phyloP scores from a whole-genome alignment of 768 basidiomycete species.

The Tulasnella sp. region DNA sequence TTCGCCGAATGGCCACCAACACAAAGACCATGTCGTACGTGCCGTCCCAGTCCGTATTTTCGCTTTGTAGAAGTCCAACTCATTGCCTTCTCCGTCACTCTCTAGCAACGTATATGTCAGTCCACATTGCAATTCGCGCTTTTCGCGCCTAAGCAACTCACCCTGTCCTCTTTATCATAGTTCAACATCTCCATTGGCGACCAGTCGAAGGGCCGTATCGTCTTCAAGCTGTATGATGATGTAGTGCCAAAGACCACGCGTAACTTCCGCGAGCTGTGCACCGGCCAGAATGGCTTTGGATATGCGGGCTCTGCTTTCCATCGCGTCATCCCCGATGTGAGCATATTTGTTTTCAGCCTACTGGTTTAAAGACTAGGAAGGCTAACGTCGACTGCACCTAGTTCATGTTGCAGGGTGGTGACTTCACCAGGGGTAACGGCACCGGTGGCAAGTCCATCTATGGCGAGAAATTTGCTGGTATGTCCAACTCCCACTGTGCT shows the following conservation, averaged over 20 bases:
- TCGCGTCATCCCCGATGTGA: slow-evolving; percentile 34
- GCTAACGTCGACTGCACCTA: slow-evolving; percentile 20
- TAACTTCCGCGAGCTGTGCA: slow-evolving; percentile 75
- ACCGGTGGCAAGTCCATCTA: slow-evolving; percentile 37
- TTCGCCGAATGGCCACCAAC: slow-evolving; percentile 9
- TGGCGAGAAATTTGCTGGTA: slow-evolving; percentile 33
- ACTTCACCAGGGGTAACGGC: slow-evolving; percentile 34
- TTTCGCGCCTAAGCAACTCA: not conserved
- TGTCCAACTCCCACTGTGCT: not conserved
- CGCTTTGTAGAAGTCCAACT: not conserved
- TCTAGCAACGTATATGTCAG: not conserved
- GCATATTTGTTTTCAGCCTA: not conserved
- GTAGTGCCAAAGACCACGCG: slow-evolving; percentile 62
- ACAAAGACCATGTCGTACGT: slow-evolving; percentile 10
- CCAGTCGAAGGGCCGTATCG: slow-evolving; percentile 41
- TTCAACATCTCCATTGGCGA: slow-evolving; percentile 37
- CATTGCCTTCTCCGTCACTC: not conserved
- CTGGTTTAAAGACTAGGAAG: not conserved
- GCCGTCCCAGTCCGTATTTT: not conserved
- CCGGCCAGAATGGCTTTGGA: slow-evolving; percentile 34
- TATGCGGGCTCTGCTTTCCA: slow-evolving; percentile 35
- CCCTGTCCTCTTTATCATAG: slow-evolving; percentile 3
- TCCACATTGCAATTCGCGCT: not conserved
- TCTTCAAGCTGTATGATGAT: slow-evolving; percentile 80
- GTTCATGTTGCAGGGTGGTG: slow-evolving; percentile 39